Evolutionary conservation across 1,139 yeast species (phyloP), one percentile per base, ranked within the genome.

Genomic region (Eremothecium coryli): DNA sequence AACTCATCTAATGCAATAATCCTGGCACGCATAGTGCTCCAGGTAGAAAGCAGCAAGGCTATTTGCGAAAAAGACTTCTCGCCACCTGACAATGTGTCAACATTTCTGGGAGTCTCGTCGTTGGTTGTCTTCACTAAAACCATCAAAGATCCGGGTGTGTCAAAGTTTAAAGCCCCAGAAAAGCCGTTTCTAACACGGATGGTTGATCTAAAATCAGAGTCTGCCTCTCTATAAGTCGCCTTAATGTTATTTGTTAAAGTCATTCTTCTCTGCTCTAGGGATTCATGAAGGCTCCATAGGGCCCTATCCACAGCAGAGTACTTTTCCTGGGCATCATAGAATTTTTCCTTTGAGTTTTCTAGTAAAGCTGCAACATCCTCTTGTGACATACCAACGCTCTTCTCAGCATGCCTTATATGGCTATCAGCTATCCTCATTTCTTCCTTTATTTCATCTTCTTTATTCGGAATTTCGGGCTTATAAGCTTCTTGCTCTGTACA

Each of bases 51-150:
- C 34, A 93, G 62, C 38, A 93, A 68, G 0, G 96, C 84, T 44
- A 90, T 78, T 54, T 93, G 98, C 0, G 95, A 76, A 54, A 82
- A 90, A 1, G 96, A 85, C 55, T 88, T 88, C 54, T 93, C 98
- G 29, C 99, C 99, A 25, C 99, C 99, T 1, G 96, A 85, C 23
- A 90, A 68, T 0, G 95, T 80, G 42, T 78, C 85, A 10, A 84
- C 85, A 26, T 80, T 76, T 47, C 95, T 66, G 31, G 71, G 66
- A 26, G 68, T 68, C 28, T 68, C 70, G 40, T 73, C 78, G 32
- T 66, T 70, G 38, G 73, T 71, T 0, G 86, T 78, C 21, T 54
- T 52, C 2, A 78, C 85, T 38, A 68, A 56, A 58, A 81, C 68
- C 17, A 68, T 65, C 39, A 82, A 60, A 12, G 64, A 62, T 37